Evolutionary conservation across 306 rosid species (phyloP), one percentile per base, ranked within the genome.

Genomic region (Lathyrus oleraceus): DNA sequence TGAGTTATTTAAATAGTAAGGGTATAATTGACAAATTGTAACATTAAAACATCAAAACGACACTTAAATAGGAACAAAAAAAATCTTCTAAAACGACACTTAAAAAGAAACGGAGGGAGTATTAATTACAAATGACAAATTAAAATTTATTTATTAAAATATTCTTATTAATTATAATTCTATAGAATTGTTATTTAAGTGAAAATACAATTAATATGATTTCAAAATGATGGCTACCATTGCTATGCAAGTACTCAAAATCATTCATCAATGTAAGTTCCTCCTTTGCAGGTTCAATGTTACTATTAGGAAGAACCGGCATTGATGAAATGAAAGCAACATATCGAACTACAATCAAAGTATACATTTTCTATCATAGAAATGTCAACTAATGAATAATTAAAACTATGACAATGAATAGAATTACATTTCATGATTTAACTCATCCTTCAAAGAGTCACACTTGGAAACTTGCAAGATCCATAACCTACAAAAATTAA

Each of bases 391-490:
- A 54, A 52, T 12, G 30, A 66, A 45, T 45, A 44, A 10, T 15
- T 47, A 4, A 16, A 13, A 63, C 9, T 5, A 19, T n/a, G 25
- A 8, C 12, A 27, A 13, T n/a, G 28, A 51, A 28, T 10, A 60
- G 5, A 38, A 32, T 58, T 69, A 62, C 57, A 13, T 11, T 10
- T 35, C 63, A 19, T n/a, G 8, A 53, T 67, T 63, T 23, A 10
- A 30, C 14, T 73, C 73, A 19, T 42, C 16, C 72, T 67, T 91
- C 83, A 81, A 5, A 84, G 81, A 2, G 82, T 87, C 66, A 84
- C 97, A 38, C 95, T 80, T 0, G 96, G 95, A 19, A 81, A 84
- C 76, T 80, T 87, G 88, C 97, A 89, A 4, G 86, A 79, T 76
- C 95, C 97, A 74, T 79, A 80, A 78, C 96, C 97, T 92, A 28